A percentile compares a stretch with the other conserved stretches of the same genome.
These are phyloP conservation scores for Globisporangium middletonii DNA, from an alignment of 352 stramenopile genomes.

Conservation along the genomic window DNA sequence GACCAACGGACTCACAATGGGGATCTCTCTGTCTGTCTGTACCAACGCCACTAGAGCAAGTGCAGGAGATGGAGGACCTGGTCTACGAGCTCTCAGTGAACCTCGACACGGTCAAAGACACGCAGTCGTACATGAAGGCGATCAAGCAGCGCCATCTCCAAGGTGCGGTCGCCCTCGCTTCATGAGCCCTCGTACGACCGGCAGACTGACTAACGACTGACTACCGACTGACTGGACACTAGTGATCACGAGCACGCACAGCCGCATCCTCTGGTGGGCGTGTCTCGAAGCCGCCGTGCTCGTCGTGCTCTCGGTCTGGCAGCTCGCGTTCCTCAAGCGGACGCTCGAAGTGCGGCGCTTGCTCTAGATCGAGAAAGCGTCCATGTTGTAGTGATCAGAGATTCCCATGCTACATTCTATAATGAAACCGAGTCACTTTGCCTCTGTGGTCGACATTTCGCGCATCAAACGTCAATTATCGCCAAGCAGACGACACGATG, in stretches of 20 bases:
- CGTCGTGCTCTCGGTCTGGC: slow-evolving; percentile 57
- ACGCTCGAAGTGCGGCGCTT: slow-evolving; percentile 82
- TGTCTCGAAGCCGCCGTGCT: slow-evolving; percentile 74
- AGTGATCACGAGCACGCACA: slow-evolving; percentile 86
- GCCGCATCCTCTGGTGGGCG: slow-evolving; percentile 77
- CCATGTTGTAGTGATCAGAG: not conserved
- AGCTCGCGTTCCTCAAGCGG: slow-evolving; percentile 79
- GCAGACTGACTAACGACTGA: too few relatives aligned
- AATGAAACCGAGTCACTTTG: not conserved
- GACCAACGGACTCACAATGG: not conserved
- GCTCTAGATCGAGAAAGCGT: slow-evolving; percentile 34
- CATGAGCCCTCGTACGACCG: not conserved
- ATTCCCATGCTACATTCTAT: not conserved
- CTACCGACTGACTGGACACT: not conserved
- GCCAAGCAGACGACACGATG: slow-evolving; percentile 31
- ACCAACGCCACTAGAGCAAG: slow-evolving; percentile 47
- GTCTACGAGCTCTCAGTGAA: slow-evolving; percentile 84
- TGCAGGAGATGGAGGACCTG: slow-evolving; percentile 81
- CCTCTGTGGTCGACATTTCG: not conserved
- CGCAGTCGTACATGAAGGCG: slow-evolving; percentile 82
- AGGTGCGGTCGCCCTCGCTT: slow-evolving; percentile 23
- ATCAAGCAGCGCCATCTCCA: slow-evolving; percentile 77
- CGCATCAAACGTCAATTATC: not conserved
- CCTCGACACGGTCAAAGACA: slow-evolving; percentile 85
- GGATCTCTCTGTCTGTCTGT: not conserved